phyloP scores from a whole-genome alignment of 2,329 filamentous ascomycete genomes.

The Trichophyton benhamiae region DNA sequence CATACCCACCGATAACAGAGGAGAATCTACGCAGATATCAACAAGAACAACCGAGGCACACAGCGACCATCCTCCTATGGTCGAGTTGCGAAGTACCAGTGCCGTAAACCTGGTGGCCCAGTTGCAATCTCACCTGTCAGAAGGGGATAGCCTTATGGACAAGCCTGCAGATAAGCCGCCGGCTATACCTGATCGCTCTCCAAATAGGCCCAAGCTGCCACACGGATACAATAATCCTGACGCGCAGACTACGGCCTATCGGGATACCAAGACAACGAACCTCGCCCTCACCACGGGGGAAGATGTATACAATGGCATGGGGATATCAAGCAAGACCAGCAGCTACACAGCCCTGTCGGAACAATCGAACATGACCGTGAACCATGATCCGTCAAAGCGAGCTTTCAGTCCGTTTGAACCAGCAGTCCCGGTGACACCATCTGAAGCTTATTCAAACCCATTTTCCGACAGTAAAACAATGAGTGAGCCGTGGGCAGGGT shows the following conservation, averaged over 20 bases:
- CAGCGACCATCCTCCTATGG: neutral
- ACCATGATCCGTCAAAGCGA: constrained; percentile 23
- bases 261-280: neutral
- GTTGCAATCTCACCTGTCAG: neutral
- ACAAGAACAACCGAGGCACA: neutral
- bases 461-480: constrained; percentile 12
- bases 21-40: neutral
- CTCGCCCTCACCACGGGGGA: neutral
- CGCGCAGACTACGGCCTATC: neutral
- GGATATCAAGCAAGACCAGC: constrained; percentile 22
- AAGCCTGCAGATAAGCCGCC: neutral
- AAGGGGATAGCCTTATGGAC: neutral
- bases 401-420: constrained; percentile 11
- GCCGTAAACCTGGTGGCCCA: neutral
- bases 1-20: neutral
- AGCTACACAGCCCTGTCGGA: constrained; percentile 22
- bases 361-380: constrained; percentile 24
- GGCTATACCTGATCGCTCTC: neutral
- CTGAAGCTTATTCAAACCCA: constrained; percentile 5
- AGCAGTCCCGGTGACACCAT: constrained; percentile 5
- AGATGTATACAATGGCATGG: neutral
- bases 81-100: neutral
- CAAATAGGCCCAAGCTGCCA: neutral
- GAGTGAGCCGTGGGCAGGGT: neutral
- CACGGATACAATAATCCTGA: neutral